A percentile compares a stretch with the other conserved stretches of the same genome.
Conservation (phyloP, 2,329 filamentous ascomycete species). For the Fusarium foetens region DNA sequence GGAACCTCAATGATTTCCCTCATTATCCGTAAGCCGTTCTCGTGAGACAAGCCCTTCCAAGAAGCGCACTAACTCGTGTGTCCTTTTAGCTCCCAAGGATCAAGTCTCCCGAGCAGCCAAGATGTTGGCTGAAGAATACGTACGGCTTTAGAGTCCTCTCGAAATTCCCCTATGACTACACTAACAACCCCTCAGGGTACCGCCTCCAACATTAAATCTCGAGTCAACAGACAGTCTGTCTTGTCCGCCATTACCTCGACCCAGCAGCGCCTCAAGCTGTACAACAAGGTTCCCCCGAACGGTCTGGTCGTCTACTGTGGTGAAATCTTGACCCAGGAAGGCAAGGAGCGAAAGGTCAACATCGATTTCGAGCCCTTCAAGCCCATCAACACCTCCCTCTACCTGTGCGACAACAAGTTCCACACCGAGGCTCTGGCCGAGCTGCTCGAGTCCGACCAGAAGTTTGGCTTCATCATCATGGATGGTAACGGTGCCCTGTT, state of each 20-base stretch:
- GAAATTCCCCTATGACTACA: neutral
- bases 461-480: slow-evolving; percentile 99
- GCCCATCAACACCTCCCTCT: slow-evolving; percentile 99
- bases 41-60: slow-evolving; percentile 11
- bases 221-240: slow-evolving; percentile 98
- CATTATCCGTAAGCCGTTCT: slow-evolving; percentile 82
- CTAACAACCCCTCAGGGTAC: slow-evolving; percentile 74
- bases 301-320: slow-evolving; percentile 98
- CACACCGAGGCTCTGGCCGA: slow-evolving; percentile 97
- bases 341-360: slow-evolving; percentile 99
- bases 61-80: slow-evolving; percentile 42
- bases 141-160: slow-evolving; percentile 57
- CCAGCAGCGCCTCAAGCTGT: slow-evolving; percentile 98
- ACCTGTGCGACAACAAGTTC: slow-evolving; percentile 99
- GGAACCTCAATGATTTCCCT: slow-evolving; percentile 99
- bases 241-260: slow-evolving; percentile 98
- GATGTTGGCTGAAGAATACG: slow-evolving; percentile 99
- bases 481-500: slow-evolving; percentile 98
- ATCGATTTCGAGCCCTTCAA: slow-evolving; percentile 99
- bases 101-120: slow-evolving; percentile 95
- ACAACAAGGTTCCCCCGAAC: slow-evolving; percentile 98
- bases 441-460: slow-evolving; percentile 97
- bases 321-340: slow-evolving; percentile 99
- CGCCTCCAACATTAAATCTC: slow-evolving; percentile 99
- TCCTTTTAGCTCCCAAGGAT: slow-evolving; percentile 85